Percentiles rank a stretch among this genome's conserved stretches.
Evolutionary conservation across 2,329 filamentous ascomycete species (phyloP).

Genomic region (Teratosphaeria gauchensis): DNA sequence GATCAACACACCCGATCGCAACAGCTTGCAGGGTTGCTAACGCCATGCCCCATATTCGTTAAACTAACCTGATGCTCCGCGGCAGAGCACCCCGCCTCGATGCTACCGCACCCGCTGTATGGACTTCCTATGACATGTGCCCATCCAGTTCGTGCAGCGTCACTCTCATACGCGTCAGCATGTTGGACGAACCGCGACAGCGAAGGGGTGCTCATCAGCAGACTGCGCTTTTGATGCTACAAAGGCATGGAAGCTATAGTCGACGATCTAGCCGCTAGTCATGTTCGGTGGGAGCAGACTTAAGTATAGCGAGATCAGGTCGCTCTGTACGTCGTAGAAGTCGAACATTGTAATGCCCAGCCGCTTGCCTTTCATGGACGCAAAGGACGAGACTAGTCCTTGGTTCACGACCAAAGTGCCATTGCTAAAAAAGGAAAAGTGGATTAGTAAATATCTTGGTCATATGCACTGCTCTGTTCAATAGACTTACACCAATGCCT

Average conservation of each 20-base stretch:
- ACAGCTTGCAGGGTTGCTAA: background rate
- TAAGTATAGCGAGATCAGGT: conserved; percentile 34
- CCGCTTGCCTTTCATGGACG: conserved; percentile 31
- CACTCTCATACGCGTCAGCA: background rate
- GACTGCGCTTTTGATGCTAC: background rate
- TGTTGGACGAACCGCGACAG: background rate
- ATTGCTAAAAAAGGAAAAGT: conserved; percentile 10
- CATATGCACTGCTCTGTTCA: background rate
- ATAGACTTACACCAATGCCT: conserved; percentile 33
- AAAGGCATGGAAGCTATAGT: background rate
- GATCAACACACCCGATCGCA: background rate
- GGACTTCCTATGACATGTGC: background rate
- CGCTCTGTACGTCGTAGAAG: conserved; percentile 37
- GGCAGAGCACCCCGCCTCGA: background rate
- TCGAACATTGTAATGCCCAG: conserved; percentile 46
- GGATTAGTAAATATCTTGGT: background rate
- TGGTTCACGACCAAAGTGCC: conserved; percentile 36
- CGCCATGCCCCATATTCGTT: background rate
- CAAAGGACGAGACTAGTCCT: conserved; percentile 29
- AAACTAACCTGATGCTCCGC: background rate
- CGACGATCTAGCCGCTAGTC: background rate
- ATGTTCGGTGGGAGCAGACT: conserved; percentile 12
- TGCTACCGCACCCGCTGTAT: background rate
- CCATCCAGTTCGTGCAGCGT: background rate
- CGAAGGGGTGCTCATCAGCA: background rate